Base-by-base conservation (phyloP, 441 rosid species). In the Biscutella laevigata region DNA sequence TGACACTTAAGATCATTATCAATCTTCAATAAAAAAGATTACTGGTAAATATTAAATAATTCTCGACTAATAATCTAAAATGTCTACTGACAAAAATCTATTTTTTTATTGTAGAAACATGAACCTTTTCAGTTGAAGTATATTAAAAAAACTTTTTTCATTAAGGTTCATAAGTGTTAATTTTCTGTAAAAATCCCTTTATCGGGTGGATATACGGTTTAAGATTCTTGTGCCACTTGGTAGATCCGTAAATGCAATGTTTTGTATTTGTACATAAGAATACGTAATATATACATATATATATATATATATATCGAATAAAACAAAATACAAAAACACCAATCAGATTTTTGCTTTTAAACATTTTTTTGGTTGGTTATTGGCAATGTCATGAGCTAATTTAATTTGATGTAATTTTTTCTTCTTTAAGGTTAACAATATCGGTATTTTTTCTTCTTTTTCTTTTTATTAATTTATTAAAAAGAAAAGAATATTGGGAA, bases 171-270 rank as follows among this genome's bases (percentile, higher is more conserved):
- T 4, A 5, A 10, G 16, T 6, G 3, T 1, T 14, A 15, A 11
- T n/a, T 17, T 29, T 27, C 7, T 13, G 12, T 45, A 4, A 13
- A 44, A 20, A 7, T 3, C 15, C 27, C n/a, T 25, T n/a, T n/a
- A n/a, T n/a, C n/a, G n/a, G 20, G 20, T 17, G 20, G 20, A 17
- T 17, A 17, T 17, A 17, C 20, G 2, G 20, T 17, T 17, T 17
- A 17, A 17, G 58, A 33, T 26, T 48, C 32, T 26, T 41, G 32
- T 57, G 53, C 48, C 59, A 50, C 59, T 57, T 43, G 59, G 26
- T 29, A 48, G 34, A 41, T 24, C 22, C 14, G 2, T 1, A 38
- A 13, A 34, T 55, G 34, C 40, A 49, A 46, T 50, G 52, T 52
- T 17, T 46, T 17, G 12, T 7, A 22, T 17, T 21, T 17, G 9